A percentile compares a stretch with the other conserved stretches of the same genome.
Evolutionary conservation across 306 rosid species (phyloP).

Genomic region (Astragalus membranaceus): DNA sequence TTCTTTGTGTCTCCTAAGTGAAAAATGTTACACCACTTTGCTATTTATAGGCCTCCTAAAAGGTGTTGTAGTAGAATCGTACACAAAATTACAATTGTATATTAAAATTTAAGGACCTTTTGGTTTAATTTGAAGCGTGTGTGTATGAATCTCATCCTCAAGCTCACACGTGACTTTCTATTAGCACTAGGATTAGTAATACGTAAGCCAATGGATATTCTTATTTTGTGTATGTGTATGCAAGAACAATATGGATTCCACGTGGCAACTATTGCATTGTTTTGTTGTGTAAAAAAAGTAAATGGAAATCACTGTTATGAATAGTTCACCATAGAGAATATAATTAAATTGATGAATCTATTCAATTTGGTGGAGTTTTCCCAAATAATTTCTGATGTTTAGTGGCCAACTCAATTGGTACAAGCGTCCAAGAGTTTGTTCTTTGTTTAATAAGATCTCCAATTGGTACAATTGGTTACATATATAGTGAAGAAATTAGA

Average conservation of each 20-base stretch:
- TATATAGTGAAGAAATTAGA: too few species aligned
- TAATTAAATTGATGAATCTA: background rate
- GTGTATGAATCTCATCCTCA: slow-evolving; percentile 4
- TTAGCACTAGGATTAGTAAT: background rate
- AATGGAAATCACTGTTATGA: background rate
- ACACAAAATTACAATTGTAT: background rate
- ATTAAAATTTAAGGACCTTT: background rate
- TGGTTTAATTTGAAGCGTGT: slow-evolving; percentile 23
- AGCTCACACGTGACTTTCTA: slow-evolving; percentile 29
- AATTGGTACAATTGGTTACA: too few species aligned
- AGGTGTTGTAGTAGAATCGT: background rate
- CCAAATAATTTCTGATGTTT: background rate
- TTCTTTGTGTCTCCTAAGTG: slow-evolving; percentile 45
- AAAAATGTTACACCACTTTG: background rate
- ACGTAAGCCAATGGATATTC: slow-evolving; percentile 23
- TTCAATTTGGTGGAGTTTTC: background rate
- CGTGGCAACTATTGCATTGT: slow-evolving; percentile 20
- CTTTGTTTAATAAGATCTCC: too few species aligned
- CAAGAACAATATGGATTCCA: slow-evolving; percentile 22
- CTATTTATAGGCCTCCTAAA: slow-evolving; percentile 34
- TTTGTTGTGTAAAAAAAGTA: background rate
- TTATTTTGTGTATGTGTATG: background rate
- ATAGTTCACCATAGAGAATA: background rate
- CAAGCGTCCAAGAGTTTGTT: too few species aligned
- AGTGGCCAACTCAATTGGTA: too few species aligned